Evolutionary conservation across 1,284 basidiomycete species (phyloP).

Genomic region (Ustilago crameri): DNA sequence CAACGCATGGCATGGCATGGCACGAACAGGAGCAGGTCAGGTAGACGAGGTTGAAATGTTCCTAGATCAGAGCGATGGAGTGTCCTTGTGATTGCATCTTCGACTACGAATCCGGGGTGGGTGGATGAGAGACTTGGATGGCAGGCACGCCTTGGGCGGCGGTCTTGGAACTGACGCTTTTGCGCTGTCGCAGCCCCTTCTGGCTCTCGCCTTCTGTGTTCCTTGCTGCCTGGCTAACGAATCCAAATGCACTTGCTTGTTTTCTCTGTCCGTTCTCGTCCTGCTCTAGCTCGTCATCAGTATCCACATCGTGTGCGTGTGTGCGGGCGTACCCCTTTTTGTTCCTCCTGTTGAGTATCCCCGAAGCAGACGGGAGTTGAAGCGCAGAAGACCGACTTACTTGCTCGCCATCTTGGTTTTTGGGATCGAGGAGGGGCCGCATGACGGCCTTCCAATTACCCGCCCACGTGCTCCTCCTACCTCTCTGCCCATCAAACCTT

Average conservation of each 20-base stretch:
- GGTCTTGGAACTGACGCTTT: constrained; percentile 10
- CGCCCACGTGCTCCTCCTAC: constrained; percentile 39
- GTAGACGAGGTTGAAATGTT: no score
- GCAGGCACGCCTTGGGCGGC: constrained; percentile 13
- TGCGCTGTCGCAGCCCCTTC: constrained; percentile 24
- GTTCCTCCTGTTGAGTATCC: constrained; percentile 12
- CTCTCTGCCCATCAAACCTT: not conserved
- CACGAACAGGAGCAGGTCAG: no score
- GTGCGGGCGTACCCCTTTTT: not conserved
- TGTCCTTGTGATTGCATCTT: no score
- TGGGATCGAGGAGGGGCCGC: constrained; percentile 43
- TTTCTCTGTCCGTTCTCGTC: not conserved
- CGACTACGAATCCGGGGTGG: not conserved
- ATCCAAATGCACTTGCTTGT: constrained; percentile 10
- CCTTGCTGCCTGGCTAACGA: constrained; percentile 24
- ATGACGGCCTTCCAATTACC: constrained; percentile 59
- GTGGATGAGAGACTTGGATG: constrained; percentile 33
- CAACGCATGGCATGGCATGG: not conserved
- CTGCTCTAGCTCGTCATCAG: not conserved
- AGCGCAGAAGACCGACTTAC: constrained; percentile 9
- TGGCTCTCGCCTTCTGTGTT: constrained; percentile 18
- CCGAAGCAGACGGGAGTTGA: not conserved
- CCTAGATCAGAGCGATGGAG: no score
- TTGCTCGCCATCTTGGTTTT: not conserved
- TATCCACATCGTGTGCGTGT: not conserved